These are phyloP conservation scores for Pueraria montana DNA, from an alignment of 306 rosid species.

Conservation along the genomic window DNA sequence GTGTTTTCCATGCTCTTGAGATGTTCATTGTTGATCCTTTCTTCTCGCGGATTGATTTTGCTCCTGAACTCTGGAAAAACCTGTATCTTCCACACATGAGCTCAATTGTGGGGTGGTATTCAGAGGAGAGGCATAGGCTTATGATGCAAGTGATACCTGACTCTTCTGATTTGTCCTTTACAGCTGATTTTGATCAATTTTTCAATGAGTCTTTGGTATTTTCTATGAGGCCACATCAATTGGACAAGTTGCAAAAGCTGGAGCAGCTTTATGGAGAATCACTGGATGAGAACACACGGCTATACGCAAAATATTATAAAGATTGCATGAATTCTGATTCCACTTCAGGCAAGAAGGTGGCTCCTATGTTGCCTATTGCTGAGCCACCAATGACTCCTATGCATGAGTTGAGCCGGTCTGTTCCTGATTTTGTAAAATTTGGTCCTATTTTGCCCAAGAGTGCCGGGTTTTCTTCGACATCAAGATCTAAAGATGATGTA, in stretches of 20 bases:
- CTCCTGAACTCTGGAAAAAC: conserved; percentile 89
- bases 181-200: conserved; percentile 78
- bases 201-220: conserved; percentile 81
- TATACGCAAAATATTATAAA: conserved; percentile 84
- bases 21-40: conserved; percentile 90
- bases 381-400: conserved; percentile 98
- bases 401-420: conserved; percentile 83
- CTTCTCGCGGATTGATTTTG: conserved; percentile 84
- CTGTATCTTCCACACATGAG: conserved; percentile 89
- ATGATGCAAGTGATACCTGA: conserved; percentile 87
- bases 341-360: conserved; percentile 65
- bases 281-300: conserved; percentile 76
- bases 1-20: conserved; percentile 76
- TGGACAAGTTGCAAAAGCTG: conserved; percentile 75
- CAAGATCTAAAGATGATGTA: conserved; percentile 58
- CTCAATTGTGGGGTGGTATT: conserved; percentile 94
- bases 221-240: conserved; percentile 81
- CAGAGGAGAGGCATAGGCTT: conserved; percentile 86
- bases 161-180: conserved; percentile 74
- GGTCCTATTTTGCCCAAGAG: conserved; percentile 96
- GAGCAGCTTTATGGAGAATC: conserved; percentile 90
- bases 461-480: conserved; percentile 77
- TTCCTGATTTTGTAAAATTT: conserved; percentile 91
- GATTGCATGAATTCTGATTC: conserved; percentile 78
- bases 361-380: conserved; percentile 92